A percentile compares a stretch with the other conserved stretches of the same genome.
Evolutionary conservation across 228 moss, liverwort and hornwort species (phyloP).

Genomic region (Sphagnum magellanicum): DNA sequence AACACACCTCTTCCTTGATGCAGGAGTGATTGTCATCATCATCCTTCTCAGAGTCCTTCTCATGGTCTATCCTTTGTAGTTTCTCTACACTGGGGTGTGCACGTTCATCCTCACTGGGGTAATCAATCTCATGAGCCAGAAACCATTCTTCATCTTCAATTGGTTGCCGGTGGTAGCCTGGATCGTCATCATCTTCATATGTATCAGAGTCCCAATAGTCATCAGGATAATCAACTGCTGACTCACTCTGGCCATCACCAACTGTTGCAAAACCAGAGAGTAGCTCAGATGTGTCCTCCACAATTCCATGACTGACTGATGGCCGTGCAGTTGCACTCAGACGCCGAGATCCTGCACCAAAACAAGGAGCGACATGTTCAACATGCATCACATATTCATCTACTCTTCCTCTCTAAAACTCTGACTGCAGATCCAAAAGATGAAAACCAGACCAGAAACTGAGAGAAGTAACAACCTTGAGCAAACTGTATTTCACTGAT

Average conservation of each 20-base stretch:
- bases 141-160: conserved; percentile 99
- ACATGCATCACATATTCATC: background rate
- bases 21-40: conserved; percentile 39
- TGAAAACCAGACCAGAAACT: background rate
- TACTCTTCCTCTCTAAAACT: background rate
- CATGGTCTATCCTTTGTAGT: conserved; percentile 30
- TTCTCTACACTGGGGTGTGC: conserved; percentile 40
- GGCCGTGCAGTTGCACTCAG: conserved; percentile 60
- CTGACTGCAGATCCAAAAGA: background rate
- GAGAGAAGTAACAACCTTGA: no score
- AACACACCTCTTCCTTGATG: conserved; percentile 49
- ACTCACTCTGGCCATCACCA: conserved; percentile 88
- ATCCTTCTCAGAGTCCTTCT: conserved; percentile 47
- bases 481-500: no score
- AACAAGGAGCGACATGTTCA: conserved; percentile 13
- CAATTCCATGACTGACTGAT: conserved; percentile 97
- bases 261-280: conserved; percentile 84
- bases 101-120: conserved; percentile 83
- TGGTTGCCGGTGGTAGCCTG: conserved; percentile 88
- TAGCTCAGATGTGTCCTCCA: conserved; percentile 89
- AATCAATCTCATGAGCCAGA: conserved; percentile 90
- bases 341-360: conserved; percentile 64
- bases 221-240: conserved; percentile 78
- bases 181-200: conserved; percentile 97
- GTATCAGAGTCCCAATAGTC: conserved; percentile 96